phyloP scores from a whole-genome alignment of 1,284 basidiomycete genomes.

The Leucoagaricus sp. region DNA sequence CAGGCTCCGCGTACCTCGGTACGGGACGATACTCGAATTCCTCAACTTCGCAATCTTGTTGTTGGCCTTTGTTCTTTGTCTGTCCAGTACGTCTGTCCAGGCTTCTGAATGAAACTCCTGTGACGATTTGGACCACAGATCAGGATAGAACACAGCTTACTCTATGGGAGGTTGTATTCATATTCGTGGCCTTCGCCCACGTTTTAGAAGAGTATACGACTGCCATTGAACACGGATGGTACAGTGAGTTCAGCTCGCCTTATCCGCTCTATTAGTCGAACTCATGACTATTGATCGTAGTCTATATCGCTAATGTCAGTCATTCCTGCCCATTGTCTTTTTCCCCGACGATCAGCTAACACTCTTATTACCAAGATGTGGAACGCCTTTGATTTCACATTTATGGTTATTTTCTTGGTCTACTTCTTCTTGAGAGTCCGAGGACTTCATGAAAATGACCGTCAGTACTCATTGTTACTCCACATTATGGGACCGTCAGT shows the following conservation, averaged over 20 bases:
- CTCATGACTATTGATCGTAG: slow-evolving; percentile 35
- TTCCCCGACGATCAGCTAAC: slow-evolving; percentile 1
- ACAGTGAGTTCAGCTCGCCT: slow-evolving; percentile 61
- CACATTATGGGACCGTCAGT: too few relatives aligned
- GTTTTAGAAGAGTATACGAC: slow-evolving; percentile 81
- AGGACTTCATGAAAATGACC: slow-evolving; percentile 57
- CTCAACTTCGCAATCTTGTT: slow-evolving; percentile 71
- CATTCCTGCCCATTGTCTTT: neutral
- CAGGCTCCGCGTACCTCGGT: slow-evolving; percentile 81
- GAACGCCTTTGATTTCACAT: slow-evolving; percentile 86
- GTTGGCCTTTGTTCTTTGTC: slow-evolving; percentile 71
- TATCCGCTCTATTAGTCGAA: slow-evolving; percentile 6
- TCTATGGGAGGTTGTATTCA: slow-evolving; percentile 70
- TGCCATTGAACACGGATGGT: slow-evolving; percentile 83
- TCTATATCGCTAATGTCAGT: slow-evolving; percentile 80
- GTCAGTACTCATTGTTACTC: slow-evolving; percentile 37
- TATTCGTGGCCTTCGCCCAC: slow-evolving; percentile 77
- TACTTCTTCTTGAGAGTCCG: slow-evolving; percentile 70
- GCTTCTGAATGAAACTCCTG: slow-evolving; percentile 10
- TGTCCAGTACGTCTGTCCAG: slow-evolving; percentile 53
- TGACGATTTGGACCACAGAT: slow-evolving; percentile 40
- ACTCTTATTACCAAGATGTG: slow-evolving; percentile 56
- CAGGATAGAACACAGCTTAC: slow-evolving; percentile 54
- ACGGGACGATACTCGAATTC: slow-evolving; percentile 80
- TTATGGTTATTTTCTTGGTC: slow-evolving; percentile 70